Base-by-base conservation (phyloP, 345 rosid genomes). In the Citrus trifoliata region DNA sequence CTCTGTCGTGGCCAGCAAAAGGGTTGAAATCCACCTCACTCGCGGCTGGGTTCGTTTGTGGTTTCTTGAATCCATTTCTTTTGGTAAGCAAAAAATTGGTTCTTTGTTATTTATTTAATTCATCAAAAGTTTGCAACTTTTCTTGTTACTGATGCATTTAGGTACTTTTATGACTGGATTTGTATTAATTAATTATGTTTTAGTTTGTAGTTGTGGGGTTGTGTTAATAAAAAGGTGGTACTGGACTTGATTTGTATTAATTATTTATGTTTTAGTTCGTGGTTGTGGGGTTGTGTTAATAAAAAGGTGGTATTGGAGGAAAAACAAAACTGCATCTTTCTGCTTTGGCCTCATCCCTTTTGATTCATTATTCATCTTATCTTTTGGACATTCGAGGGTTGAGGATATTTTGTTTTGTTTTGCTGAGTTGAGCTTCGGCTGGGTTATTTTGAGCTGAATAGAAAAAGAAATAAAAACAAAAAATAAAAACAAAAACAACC, bases 51-150 rank as follows among this genome's bases (percentile, higher is more conserved):
- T 28, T 28, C 30, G 32, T 51, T 77, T 79, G 68, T 77, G 71
- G 61, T 67, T 66, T 58, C 83, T 65, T 70, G 84, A 81, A 78
- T 82, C 86, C 81, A 55, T 82, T 82, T 70, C 76, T 74, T 76
- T 76, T 78, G 86, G 85, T 82, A 80, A 80, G 83, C 30, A 67
- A 79, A 79, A 78, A 69, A 56, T 74, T 33, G 71, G 75, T 67
- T 74, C 48, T 82, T 56, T 10, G 58, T 71, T 48, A 4, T 30
- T 58, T 61, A 42, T 22, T 77, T 65, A 46, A 69, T 73, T 75
- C 35, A 74, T 80, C 48, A 78, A 80, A 85, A 72, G 78, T 62
- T 85, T 75, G 76, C 61, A 32, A 18, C 83, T 78, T 81, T 76
- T 77, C 51, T 67, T 46, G 60, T 66, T 63, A 46, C 73, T 77